phyloP scores from a whole-genome alignment of 768 basidiomycete species.

The Pisolithus sp. region DNA sequence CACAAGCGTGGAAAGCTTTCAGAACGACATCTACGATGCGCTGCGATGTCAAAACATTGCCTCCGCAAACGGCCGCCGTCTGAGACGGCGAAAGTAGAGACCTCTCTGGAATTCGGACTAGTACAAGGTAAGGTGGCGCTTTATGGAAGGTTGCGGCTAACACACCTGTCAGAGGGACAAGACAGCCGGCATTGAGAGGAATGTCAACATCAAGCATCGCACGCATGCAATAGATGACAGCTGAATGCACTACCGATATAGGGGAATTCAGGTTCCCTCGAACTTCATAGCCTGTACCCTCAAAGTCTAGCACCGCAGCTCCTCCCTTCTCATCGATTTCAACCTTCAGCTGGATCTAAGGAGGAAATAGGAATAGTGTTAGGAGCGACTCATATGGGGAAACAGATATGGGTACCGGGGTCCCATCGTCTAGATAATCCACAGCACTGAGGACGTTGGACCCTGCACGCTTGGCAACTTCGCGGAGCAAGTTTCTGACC shows the following conservation, averaged over 20 bases:
- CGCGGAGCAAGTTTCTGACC: slow-evolving; percentile 74
- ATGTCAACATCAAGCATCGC: slow-evolving; percentile 83
- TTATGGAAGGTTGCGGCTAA: neutral
- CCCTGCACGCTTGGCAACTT: slow-evolving; percentile 66
- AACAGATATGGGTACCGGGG: slow-evolving; percentile 47
- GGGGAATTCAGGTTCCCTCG: slow-evolving; percentile 83
- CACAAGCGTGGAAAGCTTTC: slow-evolving; percentile 86
- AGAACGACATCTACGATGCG: slow-evolving; percentile 93
- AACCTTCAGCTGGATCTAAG: slow-evolving; percentile 66
- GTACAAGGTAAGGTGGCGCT: neutral
- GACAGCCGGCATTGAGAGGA: slow-evolving; percentile 89
- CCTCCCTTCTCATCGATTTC: slow-evolving; percentile 70
- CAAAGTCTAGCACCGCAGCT: slow-evolving; percentile 80
- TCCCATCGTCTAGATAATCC: slow-evolving; percentile 86
- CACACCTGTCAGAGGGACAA: slow-evolving; percentile 77
- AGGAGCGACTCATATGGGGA: neutral
- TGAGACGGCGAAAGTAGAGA: slow-evolving; percentile 76
- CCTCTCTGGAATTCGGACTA: slow-evolving; percentile 75
- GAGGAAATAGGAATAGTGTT: neutral
- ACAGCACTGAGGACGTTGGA: slow-evolving; percentile 58
- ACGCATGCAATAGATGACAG: slow-evolving; percentile 86
- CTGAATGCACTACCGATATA: slow-evolving; percentile 79
- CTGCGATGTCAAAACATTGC: slow-evolving; percentile 87
- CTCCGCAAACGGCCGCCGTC: slow-evolving; percentile 88
- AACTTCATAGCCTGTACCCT: slow-evolving; percentile 77